Evolutionary conservation across 192 early-diverging fungal genomes (phyloP).

Genomic region (Gonapodya prolifera): DNA sequence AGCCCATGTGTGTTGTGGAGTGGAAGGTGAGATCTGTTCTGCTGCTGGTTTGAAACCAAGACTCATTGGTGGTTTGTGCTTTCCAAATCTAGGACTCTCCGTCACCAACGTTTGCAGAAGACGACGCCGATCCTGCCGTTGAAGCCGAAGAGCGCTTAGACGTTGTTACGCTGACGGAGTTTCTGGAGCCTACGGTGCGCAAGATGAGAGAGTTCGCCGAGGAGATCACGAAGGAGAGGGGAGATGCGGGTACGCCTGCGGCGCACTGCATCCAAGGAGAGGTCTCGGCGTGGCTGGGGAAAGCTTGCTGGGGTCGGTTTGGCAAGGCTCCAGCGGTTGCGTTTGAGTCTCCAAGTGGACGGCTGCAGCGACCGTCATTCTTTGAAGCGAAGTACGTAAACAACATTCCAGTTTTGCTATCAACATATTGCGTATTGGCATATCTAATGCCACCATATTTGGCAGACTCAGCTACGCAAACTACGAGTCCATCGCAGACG

Average conservation of each 20-base stretch:
- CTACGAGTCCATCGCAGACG: neutral
- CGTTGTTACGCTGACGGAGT: neutral
- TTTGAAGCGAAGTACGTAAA: neutral
- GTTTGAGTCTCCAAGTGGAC: neutral
- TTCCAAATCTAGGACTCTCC: neutral
- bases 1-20: neutral
- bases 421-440: no score
- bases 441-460: no score
- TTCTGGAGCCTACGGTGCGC: neutral
- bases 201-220: neutral
- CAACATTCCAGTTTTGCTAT: neutral
- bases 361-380: neutral
- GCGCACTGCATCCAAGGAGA: neutral
- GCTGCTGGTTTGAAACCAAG: no score
- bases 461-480: neutral
- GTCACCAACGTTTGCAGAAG: neutral
- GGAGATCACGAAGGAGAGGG: neutral
- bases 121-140: neutral
- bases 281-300: neutral
- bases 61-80: no score
- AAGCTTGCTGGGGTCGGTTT: neutral
- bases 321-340: neutral
- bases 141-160: neutral
- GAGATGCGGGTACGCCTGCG: neutral
- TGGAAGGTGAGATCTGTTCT: neutral